Percentiles rank a stretch among this genome's conserved stretches.
Conservation (phyloP, 305 asterid species). For the Fraxinus albicans region DNA sequence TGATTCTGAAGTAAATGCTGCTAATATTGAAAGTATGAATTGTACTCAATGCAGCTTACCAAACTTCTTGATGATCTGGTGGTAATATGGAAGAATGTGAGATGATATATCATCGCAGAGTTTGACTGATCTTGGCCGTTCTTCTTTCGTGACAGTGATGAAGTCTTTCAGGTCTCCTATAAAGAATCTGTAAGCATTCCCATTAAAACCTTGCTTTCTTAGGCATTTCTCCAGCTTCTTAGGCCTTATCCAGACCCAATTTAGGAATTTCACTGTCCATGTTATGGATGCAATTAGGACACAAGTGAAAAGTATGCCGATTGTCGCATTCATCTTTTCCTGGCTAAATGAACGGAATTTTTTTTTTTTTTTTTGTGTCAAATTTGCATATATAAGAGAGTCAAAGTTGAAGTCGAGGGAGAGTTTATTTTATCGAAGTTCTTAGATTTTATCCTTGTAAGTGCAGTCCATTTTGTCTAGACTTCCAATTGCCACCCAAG, state of each 20-base stretch:
- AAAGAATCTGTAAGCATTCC: constrained; percentile 43
- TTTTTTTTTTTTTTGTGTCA: neutral
- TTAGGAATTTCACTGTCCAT: constrained; percentile 29
- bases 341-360: neutral
- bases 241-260: constrained; percentile 54
- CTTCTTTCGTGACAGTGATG: constrained; percentile 16
- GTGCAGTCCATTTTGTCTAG: neutral
- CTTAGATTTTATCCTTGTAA: neutral
- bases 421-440: neutral
- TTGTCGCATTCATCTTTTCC: constrained; percentile 3
- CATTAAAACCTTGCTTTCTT: constrained; percentile 40
- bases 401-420: neutral
- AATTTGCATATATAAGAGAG: neutral
- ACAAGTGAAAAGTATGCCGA: constrained; percentile 14
- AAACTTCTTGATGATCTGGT: constrained; percentile 22
- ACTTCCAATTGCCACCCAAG: neutral
- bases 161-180: constrained; percentile 44
- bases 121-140: constrained; percentile 23
- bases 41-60: constrained; percentile 26
- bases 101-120: constrained; percentile 28
- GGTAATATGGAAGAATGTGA: constrained; percentile 39
- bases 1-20: neutral
- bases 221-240: constrained; percentile 38
- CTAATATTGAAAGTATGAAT: neutral
- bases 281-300: constrained; percentile 15